These are phyloP conservation scores for Trapa bicornis DNA, from an alignment of 345 rosid species.

Conservation along the genomic window DNA sequence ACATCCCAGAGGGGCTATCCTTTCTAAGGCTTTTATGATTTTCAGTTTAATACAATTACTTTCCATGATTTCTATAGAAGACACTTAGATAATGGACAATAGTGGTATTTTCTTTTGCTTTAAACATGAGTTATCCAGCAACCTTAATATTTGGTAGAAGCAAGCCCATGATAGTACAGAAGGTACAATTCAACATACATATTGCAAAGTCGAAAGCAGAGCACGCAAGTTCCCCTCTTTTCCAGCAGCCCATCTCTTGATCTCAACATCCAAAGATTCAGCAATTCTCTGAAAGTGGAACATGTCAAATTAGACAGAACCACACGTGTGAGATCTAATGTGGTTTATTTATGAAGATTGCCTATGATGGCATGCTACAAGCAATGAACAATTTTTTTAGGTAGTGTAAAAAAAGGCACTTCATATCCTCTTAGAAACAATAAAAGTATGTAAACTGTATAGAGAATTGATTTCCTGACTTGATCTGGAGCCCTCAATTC, in stretches of 20 bases:
- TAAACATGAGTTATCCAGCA: not conserved
- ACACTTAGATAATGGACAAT: not conserved
- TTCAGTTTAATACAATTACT: not conserved
- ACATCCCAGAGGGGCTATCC: no score
- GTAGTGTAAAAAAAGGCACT: not conserved
- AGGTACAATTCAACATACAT: constrained; percentile 33
- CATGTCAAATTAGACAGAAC: constrained; percentile 4
- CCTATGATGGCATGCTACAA: not conserved
- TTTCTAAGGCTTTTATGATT: not conserved
- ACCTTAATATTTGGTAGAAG: no score
- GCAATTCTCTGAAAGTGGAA: constrained; percentile 54
- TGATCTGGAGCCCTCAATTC: not conserved
- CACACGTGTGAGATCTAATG: not conserved
- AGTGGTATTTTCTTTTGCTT: not conserved
- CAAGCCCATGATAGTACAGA: constrained; percentile 1
- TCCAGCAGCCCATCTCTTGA: constrained; percentile 95
- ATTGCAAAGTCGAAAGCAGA: constrained; percentile 82
- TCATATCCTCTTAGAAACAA: not conserved
- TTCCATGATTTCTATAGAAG: not conserved
- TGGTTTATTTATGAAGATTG: not conserved
- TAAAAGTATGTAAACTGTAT: not conserved
- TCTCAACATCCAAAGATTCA: constrained; percentile 75
- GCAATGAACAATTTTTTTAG: not conserved
- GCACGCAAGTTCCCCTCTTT: constrained; percentile 92
- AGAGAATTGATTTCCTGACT: not conserved